These are phyloP conservation scores for Conidiobolus incongruus DNA, from an alignment of 371 early-diverging fungal species.

Conservation along the genomic window DNA sequence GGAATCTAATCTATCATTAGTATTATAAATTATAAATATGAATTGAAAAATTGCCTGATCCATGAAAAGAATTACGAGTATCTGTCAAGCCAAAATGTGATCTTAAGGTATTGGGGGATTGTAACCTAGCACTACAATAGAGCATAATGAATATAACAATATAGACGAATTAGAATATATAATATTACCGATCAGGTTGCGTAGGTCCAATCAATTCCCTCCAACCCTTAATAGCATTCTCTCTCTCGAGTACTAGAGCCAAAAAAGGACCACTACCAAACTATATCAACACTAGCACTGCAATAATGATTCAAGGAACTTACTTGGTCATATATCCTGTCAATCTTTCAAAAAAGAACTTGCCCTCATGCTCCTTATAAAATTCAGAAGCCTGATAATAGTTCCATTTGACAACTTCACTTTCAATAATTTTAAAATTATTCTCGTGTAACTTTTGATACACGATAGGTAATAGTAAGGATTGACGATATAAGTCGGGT, in stretches of 20 bases:
- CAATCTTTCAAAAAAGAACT: conserved; percentile 38
- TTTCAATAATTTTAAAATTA: conserved; percentile 17
- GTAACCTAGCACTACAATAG: conserved; percentile 26
- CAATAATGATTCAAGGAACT: too few relatives aligned
- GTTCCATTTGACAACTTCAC: conserved; percentile 28
- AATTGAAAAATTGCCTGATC: conserved; percentile 27
- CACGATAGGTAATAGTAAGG: conserved; percentile 9
- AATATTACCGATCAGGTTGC: conserved; percentile 30
- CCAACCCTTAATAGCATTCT: conserved; percentile 38
- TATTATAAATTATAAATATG: too few relatives aligned
- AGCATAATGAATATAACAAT: background rate
- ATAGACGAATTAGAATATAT: conserved; percentile 4
- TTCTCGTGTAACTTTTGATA: conserved; percentile 10
- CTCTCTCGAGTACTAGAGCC: conserved; percentile 25
- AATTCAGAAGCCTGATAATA: conserved; percentile 29
- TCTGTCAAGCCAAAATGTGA: conserved; percentile 54
- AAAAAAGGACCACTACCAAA: conserved; percentile 31
- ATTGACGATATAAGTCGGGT: conserved; percentile 50
- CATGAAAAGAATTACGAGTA: conserved; percentile 62
- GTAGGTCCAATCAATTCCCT: conserved; percentile 36
- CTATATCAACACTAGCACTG: too few relatives aligned
- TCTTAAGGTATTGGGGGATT: conserved; percentile 32
- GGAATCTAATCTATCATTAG: too few relatives aligned
- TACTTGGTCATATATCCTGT: conserved; percentile 46
- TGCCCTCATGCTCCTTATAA: conserved; percentile 36